Evolutionary conservation across 805 yeast genomes (phyloP), one percentile per base, ranked within the genome.

Genomic region (Pichia scutulata): DNA sequence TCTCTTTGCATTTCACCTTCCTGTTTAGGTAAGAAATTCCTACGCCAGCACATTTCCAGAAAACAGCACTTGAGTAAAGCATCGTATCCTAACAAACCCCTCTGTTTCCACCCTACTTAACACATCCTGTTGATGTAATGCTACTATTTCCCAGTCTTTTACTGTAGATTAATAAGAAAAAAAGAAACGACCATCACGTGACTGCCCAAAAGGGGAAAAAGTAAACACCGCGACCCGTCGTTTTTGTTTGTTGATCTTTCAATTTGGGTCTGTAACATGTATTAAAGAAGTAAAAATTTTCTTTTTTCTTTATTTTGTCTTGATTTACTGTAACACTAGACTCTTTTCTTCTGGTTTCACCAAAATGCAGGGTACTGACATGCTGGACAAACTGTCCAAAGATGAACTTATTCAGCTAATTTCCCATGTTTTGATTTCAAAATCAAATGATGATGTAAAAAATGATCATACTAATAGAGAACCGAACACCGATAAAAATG

Each of bases 171-270:
- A n/a, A n/a, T n/a, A n/a, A n/a, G n/a, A n/a, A n/a, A n/a, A n/a
- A n/a, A n/a, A n/a, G n/a, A n/a, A n/a, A 30, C 18, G 18, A 30
- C n/a, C 5, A 7, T 33, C 37, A 33, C 37, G 37, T 33, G 37
- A 40, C 33, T 26, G 25, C 52, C 52, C 33, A 50, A 53, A 53
- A 41, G 41, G 54, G 56, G 39, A 53, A 50, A 45, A 45, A 9
- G 39, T 44, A 50, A 53, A 53, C 54, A 53, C 28, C 41, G 51
- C 51, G 51, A 43, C 22, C 18, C 30, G 45, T 47, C 41, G 18
- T 25, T 37, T 44, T 44, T 36, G 14, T 39, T 25, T 44, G 46
- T 44, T 44, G 26, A 30, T 19, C 13, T 43, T 26, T 25, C 37
- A 12, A n/a, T 7, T n/a, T n/a, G 37, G 7, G 23, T 39, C 2